Base-by-base conservation (phyloP, 495 filamentous ascomycete species). In the Aspergillus hancockii region DNA sequence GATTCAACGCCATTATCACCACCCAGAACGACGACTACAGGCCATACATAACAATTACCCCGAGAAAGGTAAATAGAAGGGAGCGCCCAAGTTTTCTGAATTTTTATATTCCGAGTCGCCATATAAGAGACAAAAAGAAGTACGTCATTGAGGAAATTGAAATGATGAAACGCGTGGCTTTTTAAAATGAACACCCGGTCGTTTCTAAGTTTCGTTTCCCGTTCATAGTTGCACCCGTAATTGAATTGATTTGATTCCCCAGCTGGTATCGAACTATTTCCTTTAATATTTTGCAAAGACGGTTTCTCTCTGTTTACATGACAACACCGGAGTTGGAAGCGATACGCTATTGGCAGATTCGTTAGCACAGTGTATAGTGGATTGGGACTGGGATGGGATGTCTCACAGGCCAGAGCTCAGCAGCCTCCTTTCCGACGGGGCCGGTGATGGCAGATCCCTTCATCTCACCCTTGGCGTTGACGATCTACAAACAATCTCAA, bases 401-500 rank as follows among this genome's bases (percentile, higher is more conserved):
- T 81, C 88, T 79, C 83, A 93, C 90, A 77, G 94, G 94, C 94
- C 94, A 98, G 73, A 98, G 86, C 83, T 98, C 94, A 78, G 94
- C 94, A 76, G 94, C 95, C 81, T 98, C 94, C 88, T 98, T 99
- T 76, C 95, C 94, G 75, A 99, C 95, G 56, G 95, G 95, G 58
- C 94, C 94, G 66, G 94, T 99, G 74, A 99, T 98, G 76, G 94
- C 94, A 61, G 91, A 96, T 74, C 94, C 94, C 87, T 99, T 99
- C 94, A 99, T 99, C 84, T 99, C 94, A 81, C 94, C 94, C 88
- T 99, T 99, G 79, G 92, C 91, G 85, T 99, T 99, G 84, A 99
- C 95, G 73, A 98, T 99, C 92, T 96, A 55, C 49, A 41, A 13
- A 18, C 10, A 41, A 6, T 16, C 16, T 3, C 16, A 1, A 31